Conservation (phyloP, 768 basidiomycete genomes). For the Naematelia aurantialba region DNA sequence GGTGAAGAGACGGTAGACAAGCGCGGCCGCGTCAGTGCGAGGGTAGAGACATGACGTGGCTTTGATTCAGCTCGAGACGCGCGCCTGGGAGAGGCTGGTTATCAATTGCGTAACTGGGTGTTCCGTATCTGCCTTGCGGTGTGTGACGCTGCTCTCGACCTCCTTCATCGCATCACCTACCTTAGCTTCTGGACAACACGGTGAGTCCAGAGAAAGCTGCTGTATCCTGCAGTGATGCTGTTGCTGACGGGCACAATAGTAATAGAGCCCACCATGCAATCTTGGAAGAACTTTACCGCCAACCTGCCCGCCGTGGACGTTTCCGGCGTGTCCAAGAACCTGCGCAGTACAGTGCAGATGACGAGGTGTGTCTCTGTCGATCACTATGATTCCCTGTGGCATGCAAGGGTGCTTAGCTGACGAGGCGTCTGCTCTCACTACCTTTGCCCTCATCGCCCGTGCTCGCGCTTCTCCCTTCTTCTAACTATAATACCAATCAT, state of each 20-base stretch:
- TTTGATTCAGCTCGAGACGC: neutral
- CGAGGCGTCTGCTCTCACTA: neutral
- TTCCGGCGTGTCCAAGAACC: slow-evolving; percentile 38
- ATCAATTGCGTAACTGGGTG: slow-evolving; percentile 2
- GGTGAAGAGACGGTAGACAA: neutral
- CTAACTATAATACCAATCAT: neutral
- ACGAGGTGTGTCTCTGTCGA: slow-evolving; percentile 35
- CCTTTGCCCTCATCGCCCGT: too few relatives aligned
- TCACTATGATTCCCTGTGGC: neutral
- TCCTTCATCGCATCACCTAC: too few relatives aligned
- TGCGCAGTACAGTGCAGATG: slow-evolving; percentile 48
- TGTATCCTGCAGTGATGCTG: too few relatives aligned
- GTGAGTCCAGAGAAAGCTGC: too few relatives aligned
- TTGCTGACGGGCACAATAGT: too few relatives aligned
- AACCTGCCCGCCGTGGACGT: slow-evolving; percentile 44
- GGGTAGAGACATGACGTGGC: neutral
- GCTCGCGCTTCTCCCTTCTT: too few relatives aligned
- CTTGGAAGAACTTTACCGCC: slow-evolving; percentile 43
- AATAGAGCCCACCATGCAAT: slow-evolving; percentile 38
- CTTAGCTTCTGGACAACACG: too few relatives aligned
- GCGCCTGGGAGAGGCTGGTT: too few relatives aligned
- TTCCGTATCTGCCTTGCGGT: neutral
- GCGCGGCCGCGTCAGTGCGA: slow-evolving; percentile 11
- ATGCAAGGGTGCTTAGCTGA: too few relatives aligned
- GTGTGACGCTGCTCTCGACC: neutral